Evolutionary conservation across 306 rosid species (phyloP), one percentile per base, ranked within the genome.

Genomic region (Glycyrrhiza uralensis): DNA sequence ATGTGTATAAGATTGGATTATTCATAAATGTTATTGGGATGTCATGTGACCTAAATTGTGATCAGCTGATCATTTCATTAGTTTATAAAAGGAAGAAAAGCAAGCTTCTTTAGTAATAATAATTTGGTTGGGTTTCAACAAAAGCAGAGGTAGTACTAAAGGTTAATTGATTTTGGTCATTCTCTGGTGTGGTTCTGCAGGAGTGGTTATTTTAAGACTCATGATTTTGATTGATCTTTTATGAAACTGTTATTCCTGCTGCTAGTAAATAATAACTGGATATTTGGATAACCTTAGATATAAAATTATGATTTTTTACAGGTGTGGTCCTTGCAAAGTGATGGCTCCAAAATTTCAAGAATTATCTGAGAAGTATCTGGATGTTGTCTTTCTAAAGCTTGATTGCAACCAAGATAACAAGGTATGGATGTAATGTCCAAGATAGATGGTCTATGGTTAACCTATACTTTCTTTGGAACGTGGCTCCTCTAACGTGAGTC

Each of bases 281-380:
- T 11, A 64, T 57, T 79, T 75, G 41, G 39, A 75, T 72, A 42
- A 51, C 65, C 35, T 52, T 68, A 18, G 45, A 52, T 63, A 39
- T 75, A 24, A 30, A 29, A 45, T 77, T 62, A 56, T 66, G 75
- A 66, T 18, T 10, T 73, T 26, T 28, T 58, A 78, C 81, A 94
- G 99, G 99, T 94, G 99, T 50, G 99, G 99, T 38, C 99, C 97
- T 59, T 94, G 99, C 93, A 94, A 91, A 80, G 94, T 94, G 74
- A 94, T 94, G 5, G 99, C 97, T 62, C 99, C 99, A 24, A 91
- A 83, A 72, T 94, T 19, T 65, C 77, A 82, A 84, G 89, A 87
- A 50, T 71, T 94, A 71, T 85, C 99, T 5, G 69, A 89, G 80
- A 86, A 89, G 87, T 88, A 91, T 66, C 79, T 79, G 22, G 99